A percentile compares a stretch with the other conserved stretches of the same genome.
These are phyloP conservation scores for Simplicillium aogashimaense DNA, from an alignment of 2,329 filamentous ascomycete genomes.

Conservation along the genomic window DNA sequence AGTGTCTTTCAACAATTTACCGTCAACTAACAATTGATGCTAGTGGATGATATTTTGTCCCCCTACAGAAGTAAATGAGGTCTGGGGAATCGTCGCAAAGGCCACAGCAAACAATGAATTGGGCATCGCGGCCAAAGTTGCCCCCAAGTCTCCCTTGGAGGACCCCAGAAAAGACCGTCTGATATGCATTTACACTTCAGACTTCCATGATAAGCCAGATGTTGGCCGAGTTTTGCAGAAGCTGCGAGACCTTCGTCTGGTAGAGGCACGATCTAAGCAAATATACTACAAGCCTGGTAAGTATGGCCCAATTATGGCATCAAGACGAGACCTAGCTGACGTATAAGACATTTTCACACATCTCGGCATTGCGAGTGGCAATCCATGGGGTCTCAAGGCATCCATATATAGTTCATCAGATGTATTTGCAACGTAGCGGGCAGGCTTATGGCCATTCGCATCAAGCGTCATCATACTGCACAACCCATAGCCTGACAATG, in stretches of 20 bases:
- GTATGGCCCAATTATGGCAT: constrained; percentile 12
- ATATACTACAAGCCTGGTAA: constrained; percentile 74
- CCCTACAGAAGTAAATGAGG: constrained; percentile 41
- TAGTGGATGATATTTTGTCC: constrained; percentile 68
- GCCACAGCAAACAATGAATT: constrained; percentile 61
- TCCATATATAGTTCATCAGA: constrained; percentile 43
- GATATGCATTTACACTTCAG: constrained; percentile 68
- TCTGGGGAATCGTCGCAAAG: constrained; percentile 58
- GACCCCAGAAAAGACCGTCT: constrained; percentile 36
- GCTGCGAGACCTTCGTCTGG: constrained; percentile 52
- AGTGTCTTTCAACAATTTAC: constrained; percentile 7
- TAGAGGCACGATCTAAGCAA: constrained; percentile 31
- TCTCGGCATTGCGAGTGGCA: constrained; percentile 49
- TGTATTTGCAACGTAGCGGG: constrained; percentile 14
- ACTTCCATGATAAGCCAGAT: constrained; percentile 62
- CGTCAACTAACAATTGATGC: background rate
- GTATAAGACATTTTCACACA: constrained; percentile 56
- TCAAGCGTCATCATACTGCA: no score
- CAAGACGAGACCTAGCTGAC: constrained; percentile 7
- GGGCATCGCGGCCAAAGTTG: constrained; percentile 63
- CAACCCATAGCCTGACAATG: no score
- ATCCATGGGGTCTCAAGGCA: constrained; percentile 52
- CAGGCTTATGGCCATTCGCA: no score
- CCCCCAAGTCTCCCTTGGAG: constrained; percentile 39
- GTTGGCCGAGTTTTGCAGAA: constrained; percentile 56